phyloP scores from a whole-genome alignment of 2,329 filamentous ascomycete genomes.

The Paraphoma chrysanthemicola region DNA sequence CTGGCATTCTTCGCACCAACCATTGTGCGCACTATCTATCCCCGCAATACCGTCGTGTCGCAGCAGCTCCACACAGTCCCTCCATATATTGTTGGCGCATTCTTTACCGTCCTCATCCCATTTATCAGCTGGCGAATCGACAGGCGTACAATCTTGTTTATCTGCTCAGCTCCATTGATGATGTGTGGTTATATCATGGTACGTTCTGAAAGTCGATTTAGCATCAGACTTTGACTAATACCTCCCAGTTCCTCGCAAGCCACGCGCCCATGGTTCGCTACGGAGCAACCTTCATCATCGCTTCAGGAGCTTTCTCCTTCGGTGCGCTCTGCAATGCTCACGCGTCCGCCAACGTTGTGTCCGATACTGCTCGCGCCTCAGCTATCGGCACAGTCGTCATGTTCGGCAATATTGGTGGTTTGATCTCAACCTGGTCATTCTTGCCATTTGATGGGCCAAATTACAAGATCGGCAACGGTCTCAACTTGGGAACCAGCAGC shows the following conservation, averaged over 20 bases:
- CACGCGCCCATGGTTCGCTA: conserved; percentile 62
- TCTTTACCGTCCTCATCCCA: conserved; percentile 70
- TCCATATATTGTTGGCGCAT: conserved; percentile 71
- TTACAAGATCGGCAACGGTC: conserved; percentile 73
- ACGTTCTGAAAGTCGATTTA: not conserved
- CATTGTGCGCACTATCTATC: conserved; percentile 74
- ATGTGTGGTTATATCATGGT: conserved; percentile 69
- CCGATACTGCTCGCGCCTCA: conserved; percentile 71
- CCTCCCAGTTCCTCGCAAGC: conserved; percentile 68
- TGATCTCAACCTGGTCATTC: conserved; percentile 72
- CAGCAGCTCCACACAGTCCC: conserved; percentile 76
- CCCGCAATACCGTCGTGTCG: conserved; percentile 61
- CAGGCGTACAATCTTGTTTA: conserved; percentile 66
- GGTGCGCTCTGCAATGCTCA: conserved; percentile 72
- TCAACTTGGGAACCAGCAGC: conserved; percentile 71
- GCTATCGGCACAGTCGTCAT: conserved; percentile 74
- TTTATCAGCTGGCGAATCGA: conserved; percentile 68
- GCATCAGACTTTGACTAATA: not conserved
- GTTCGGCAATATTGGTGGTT: conserved; percentile 75
- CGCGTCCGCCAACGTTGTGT: conserved; percentile 73
- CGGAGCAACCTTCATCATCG: conserved; percentile 73
- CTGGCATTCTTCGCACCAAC: conserved; percentile 74
- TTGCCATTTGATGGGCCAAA: conserved; percentile 68
- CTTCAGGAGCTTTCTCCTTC: conserved; percentile 67
- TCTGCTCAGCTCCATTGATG: conserved; percentile 66